phyloP scores from a whole-genome alignment of 345 rosid species.

The Eutrema yunnanense region DNA sequence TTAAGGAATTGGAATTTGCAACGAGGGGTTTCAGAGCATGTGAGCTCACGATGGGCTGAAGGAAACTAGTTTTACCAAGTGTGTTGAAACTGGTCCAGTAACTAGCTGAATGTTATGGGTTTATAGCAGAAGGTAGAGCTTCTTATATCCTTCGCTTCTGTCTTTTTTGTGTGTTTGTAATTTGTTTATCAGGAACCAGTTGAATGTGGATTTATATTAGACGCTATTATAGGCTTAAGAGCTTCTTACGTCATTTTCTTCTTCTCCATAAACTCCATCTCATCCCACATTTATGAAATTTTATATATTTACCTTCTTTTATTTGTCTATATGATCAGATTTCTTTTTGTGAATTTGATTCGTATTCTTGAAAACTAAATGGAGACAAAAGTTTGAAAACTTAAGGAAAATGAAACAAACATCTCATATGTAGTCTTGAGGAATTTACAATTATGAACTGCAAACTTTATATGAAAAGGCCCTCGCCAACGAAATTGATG shows the following conservation, averaged over 20 bases:
- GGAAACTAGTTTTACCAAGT: not conserved
- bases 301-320: too few relatives aligned
- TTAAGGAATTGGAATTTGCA: not conserved
- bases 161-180: too few relatives aligned
- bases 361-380: too few relatives aligned
- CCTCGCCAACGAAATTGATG: not conserved
- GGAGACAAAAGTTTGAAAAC: not conserved
- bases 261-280: too few relatives aligned
- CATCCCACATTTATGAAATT: too few relatives aligned
- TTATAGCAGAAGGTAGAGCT: not conserved
- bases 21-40: slow-evolving; percentile 1
- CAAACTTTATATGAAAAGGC: not conserved
- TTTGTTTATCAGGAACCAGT: too few relatives aligned
- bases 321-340: too few relatives aligned
- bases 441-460: slow-evolving; percentile 6
- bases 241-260: too few relatives aligned
- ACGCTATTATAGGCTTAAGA: too few relatives aligned
- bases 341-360: too few relatives aligned
- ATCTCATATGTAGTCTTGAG: slow-evolving; percentile 31
- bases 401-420: not conserved
- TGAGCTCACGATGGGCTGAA: not conserved
- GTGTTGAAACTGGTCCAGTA: not conserved
- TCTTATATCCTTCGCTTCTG: too few relatives aligned
- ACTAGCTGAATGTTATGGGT: not conserved
- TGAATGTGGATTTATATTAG: too few relatives aligned